Base-by-base conservation (phyloP, 768 basidiomycete species). In the Rubroboletus satanas region DNA sequence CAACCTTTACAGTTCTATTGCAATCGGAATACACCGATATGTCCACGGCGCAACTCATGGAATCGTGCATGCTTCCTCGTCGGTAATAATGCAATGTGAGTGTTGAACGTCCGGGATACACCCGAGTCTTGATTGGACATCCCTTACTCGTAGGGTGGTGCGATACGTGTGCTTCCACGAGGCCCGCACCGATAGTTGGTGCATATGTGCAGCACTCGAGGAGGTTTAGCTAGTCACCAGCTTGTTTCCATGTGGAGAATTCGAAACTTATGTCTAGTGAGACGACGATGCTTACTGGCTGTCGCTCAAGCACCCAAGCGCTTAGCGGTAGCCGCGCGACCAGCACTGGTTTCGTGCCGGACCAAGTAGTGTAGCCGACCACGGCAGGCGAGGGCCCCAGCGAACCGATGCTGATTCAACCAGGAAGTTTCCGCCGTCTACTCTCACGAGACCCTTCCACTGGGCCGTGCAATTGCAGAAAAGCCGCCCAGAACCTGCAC, bases 361-460 rank as follows among this genome's bases (percentile, higher is more conserved):
- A 11, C 29, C 32, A 31, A 43, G 18, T 14, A 17, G 45, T 32
- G 17, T 8, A 38, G 37, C 45, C 51, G 45, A 54, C 41, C 29
- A n/a, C 31, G 9, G 46, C 33, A 49, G 53, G 38, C 38, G 46
- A 59, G 42, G 51, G 29, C 15, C 35, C 36, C 7, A 15, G 10
- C 21, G 37, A 50, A 42, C 31, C n/a, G 18, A 63, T 18, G 33
- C 32, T 39, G 51, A 36, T 28, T 14, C 12, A 29, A 26, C 33
- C 17, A 45, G 32, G 45, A 41, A 33, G 31, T 28, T 43, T 36
- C 6, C 33, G 35, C 45, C 45, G 21, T 14, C 44, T 51, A 15
- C 36, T 46, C 52, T 57, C 62, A 54, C 58, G 62, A 54, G 29
- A 36, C 31, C 50, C 31, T 49, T 41, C 29, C 32, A 44, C 31